Evolutionary conservation across 306 rosid species (phyloP).

Genomic region (Cercis canadensis): DNA sequence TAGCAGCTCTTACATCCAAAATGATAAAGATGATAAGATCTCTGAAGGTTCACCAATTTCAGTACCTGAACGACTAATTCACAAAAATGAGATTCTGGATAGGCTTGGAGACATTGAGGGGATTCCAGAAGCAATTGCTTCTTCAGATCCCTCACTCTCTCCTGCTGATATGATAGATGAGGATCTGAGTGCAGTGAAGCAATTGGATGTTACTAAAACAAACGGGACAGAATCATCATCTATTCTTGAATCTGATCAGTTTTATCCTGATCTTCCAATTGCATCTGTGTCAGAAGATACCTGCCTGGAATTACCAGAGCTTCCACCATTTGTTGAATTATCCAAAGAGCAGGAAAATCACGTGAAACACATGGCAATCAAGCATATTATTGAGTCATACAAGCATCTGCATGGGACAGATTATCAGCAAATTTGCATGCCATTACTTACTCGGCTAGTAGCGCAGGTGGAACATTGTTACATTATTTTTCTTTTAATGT

Average conservation of each 20-base stretch:
- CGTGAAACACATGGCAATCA: conserved; percentile 70
- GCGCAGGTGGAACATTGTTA: conserved; percentile 73
- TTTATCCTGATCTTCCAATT: conserved; percentile 59
- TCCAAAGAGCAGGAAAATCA: conserved; percentile 70
- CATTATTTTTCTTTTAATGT: conserved; percentile 20
- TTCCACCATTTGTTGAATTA: conserved; percentile 78
- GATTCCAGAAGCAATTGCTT: conserved; percentile 41
- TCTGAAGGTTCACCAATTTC: conserved; percentile 53
- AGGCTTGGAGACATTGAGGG: conserved; percentile 51
- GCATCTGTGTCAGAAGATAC: conserved; percentile 74
- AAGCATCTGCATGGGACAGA: conserved; percentile 63
- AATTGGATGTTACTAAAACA: conserved; percentile 48
- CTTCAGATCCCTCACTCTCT: conserved; percentile 56
- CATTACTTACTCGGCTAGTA: conserved; percentile 86
- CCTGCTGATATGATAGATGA: conserved; percentile 55
- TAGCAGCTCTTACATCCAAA: conserved; percentile 49
- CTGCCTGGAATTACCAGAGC: conserved; percentile 76
- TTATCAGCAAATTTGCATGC: conserved; percentile 76
- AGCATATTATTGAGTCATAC: conserved; percentile 73
- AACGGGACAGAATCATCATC: conserved; percentile 58
- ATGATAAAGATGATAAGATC: conserved; percentile 55
- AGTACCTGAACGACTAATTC: conserved; percentile 47
- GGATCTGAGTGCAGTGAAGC: conserved; percentile 50
- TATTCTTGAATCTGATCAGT: conserved; percentile 65
- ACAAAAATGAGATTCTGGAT: conserved; percentile 58